Percentiles rank a stretch among this genome's conserved stretches.
phyloP scores from a whole-genome alignment of 768 basidiomycete genomes.

The Chalciporus chontae region DNA sequence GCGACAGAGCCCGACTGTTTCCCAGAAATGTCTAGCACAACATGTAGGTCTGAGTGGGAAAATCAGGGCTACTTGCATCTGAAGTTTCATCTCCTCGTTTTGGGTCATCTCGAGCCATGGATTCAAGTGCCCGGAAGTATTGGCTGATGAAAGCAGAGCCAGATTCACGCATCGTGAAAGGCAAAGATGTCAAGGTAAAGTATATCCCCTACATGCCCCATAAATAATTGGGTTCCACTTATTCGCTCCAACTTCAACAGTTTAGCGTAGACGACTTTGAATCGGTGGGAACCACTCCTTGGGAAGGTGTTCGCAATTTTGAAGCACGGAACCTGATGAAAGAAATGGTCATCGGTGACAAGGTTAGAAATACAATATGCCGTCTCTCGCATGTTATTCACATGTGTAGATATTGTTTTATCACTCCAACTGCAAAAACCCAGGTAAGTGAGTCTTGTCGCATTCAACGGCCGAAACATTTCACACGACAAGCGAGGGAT shows the following conservation, averaged over 20 bases:
- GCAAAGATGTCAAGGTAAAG: slow-evolving; percentile 76
- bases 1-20: no score
- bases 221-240: neutral
- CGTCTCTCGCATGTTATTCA: neutral
- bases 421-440: slow-evolving; percentile 82
- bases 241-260: slow-evolving; percentile 33
- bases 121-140: slow-evolving; percentile 16
- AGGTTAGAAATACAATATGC: slow-evolving; percentile 40
- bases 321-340: slow-evolving; percentile 84
- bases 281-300: slow-evolving; percentile 60
- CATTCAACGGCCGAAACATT: neutral
- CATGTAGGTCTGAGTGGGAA: neutral
- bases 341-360: slow-evolving; percentile 72
- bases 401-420: slow-evolving; percentile 72
- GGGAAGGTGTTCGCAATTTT: slow-evolving; percentile 87
- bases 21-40: no score
- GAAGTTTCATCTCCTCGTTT: neutral
- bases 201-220: neutral
- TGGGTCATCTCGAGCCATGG: slow-evolving; percentile 1
- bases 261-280: slow-evolving; percentile 90
- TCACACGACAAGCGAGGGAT: slow-evolving; percentile 47
- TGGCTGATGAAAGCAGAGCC: slow-evolving; percentile 91
- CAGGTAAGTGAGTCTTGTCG: slow-evolving; percentile 45
- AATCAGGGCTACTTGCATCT: neutral
- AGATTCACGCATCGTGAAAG: slow-evolving; percentile 78